These are phyloP conservation scores for Venturia asperata DNA, from an alignment of 2,329 filamentous ascomycete species.

Conservation along the genomic window DNA sequence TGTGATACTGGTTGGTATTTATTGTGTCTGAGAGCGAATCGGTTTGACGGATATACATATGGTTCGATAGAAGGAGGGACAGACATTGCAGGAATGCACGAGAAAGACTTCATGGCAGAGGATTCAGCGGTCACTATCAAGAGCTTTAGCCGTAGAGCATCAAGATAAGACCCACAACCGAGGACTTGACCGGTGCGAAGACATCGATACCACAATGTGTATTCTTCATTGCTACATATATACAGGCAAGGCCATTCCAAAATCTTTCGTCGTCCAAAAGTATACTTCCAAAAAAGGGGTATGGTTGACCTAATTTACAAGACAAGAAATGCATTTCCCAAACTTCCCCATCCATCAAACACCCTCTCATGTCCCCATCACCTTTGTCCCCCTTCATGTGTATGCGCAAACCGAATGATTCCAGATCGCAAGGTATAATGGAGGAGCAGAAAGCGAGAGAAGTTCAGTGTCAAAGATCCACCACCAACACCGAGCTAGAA, in stretches of 20 bases:
- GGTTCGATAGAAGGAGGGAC: too few relatives aligned
- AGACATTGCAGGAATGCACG: too few relatives aligned
- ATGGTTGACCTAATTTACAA: conserved; percentile 9
- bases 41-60: too few relatives aligned
- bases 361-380: neutral
- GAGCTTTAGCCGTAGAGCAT: too few relatives aligned
- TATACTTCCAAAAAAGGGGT: neutral
- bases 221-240: neutral
- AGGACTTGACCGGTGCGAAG: too few relatives aligned
- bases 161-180: too few relatives aligned
- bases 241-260: neutral
- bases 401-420: neutral
- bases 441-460: neutral
- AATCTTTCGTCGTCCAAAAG: neutral
- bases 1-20: too few relatives aligned
- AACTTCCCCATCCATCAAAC: neutral
- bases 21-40: too few relatives aligned
- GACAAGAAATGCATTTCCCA: neutral
- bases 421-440: neutral
- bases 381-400: neutral
- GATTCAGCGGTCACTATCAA: too few relatives aligned
- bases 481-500: conserved; percentile 5
- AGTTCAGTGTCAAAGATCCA: neutral
- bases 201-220: neutral
- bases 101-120: too few relatives aligned